Evolutionary conservation across 2,329 filamentous ascomycete species (phyloP), one percentile per base, ranked within the genome.

Genomic region (Sarocladium oryzae): DNA sequence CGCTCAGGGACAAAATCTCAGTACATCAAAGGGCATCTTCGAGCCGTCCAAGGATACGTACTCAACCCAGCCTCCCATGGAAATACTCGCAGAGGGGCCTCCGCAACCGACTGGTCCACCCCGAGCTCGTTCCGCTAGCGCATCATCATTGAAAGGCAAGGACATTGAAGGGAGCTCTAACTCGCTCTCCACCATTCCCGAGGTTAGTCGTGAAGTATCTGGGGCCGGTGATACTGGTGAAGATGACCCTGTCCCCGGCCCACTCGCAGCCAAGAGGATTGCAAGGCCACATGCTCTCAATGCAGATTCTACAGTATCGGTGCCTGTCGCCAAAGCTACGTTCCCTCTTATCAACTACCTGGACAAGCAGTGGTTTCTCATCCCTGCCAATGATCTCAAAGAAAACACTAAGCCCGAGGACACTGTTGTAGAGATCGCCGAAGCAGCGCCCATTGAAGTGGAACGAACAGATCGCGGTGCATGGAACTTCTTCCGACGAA

Each of bases 321-420:
- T 33, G 9, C 43, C 43, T 5, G 16, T 13, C 5, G 20, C 26
- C 26, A 48, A 33, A 4, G 4, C 4, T n/a, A 33, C 43, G 8
- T 48, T 48, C 11, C 43, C 43, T 6, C 9, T 13, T 13, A 2
- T 48, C 7, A 48, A 48, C 16, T 48, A 23, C 16, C 9, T 48
- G 16, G 26, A 48, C 43, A 48, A 48, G 28, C 24, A 48, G 21
- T 48, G 43, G 43, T 48, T 48, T 16, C n/a, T 48, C 7, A n/a
- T 33, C 8, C 43, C 43, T 18, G 43, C 43, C 13, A 33, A n/a
- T 8, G 15, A 18, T 33, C 24, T 48, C 26, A 33, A 48, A 15
- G 43, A 48, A 33, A 33, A 48, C 15, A 21, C 43, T 13, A 48
- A 30, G 43, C 43, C 43, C 16, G 43, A 48, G 3, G 28, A 10